Base-by-base conservation (phyloP, 805 yeast genomes). In the Ogataea paradorogensis region DNA sequence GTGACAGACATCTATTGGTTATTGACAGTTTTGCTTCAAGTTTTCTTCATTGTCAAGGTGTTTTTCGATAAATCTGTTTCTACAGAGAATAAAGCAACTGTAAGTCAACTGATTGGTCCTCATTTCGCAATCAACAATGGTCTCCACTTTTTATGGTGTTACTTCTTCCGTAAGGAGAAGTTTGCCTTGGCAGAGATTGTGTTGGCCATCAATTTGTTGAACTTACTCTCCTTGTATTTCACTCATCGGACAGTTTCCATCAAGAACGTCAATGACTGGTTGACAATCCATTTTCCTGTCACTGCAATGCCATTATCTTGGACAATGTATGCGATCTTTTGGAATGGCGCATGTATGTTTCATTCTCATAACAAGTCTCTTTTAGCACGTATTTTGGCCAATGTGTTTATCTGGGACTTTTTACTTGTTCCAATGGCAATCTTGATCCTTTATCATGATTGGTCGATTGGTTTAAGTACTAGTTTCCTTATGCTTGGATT, bases 341-440 rank as follows among this genome's bases (percentile, higher is more conserved):
- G 95, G 95, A 84, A 83, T 56, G 95, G 95, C 32, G 89, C 95
- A 2, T 82, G 82, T 21, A 58, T 82, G 57, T 75, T 81, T 65
- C 84, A 81, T 45, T 75, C 83, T 9, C 74, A 74, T 40, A 73
- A 74, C 51, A 59, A 67, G 18, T 46, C 60, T 4, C 59, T 82
- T n/a, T 62, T 74, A 15, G 79, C 87, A 11, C 71, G 95, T 43
- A 62, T 86, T 35, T 45, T 85, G 15, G 86, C 91, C 37, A 85
- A 86, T 59, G 59, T 85, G 24, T 69, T 83, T 47, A 76, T 86
- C 54, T 87, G 95, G 95, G 81, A 78, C 57, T 82, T 83, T 64
- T 67, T 86, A 47, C 43, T 84, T 26, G 76, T 80, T 31, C 91
- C 95, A 13, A 66, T 67, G 15, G 60, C 73, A 43, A 71, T 80